Base-by-base conservation (phyloP, 2,329 filamentous ascomycete genomes). In the Apiospora koreana region DNA sequence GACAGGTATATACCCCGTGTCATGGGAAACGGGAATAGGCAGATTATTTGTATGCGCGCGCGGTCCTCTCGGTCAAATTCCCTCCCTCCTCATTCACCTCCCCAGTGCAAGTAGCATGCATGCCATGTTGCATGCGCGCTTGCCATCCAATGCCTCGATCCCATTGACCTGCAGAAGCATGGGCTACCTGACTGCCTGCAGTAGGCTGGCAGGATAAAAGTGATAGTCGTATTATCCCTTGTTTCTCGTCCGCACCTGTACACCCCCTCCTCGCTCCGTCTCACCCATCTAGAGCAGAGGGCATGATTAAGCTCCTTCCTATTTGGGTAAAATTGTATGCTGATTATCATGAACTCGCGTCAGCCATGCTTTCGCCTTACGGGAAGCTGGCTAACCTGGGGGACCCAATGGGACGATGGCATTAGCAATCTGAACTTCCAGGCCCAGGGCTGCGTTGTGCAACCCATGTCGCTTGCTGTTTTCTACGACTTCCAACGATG, bases 11-110 rank as follows among this genome's bases (percentile, higher is more conserved):
- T 6, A 28, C 7, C 12, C 2, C 6, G 38, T 25, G n/a, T 10
- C 10, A 45, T 31, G 18, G 18, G 54, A 16, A 16, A 38, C 28
- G 54, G 54, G 54, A 62, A 38, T n/a, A 38, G 31, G 18, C 54
- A 38, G 31, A 62, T 62, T 62, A 62, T 62, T 62, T 62, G 54
- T 62, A 62, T 31, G 31, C 54, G 54, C 54, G 31, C 54, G 28
- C 54, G 28, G 18, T 12, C 54, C 38, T 31, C 54, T 62, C 50
- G 14, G 23, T 54, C 50, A 25, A 21, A 46, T n/a, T 62, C 54
- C 31, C 54, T 21, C 50, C 50, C 50, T 6, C 25, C 25, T 31
- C 48, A 16, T 35, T 31, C 18, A 8, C n/a, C 8, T 31, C 18
- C 50, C 8, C 8, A 5, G 25, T 54, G 48, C 16, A 35, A 35